phyloP scores from a whole-genome alignment of 2,329 filamentous ascomycete species.

The Epichloe sylvatica region DNA sequence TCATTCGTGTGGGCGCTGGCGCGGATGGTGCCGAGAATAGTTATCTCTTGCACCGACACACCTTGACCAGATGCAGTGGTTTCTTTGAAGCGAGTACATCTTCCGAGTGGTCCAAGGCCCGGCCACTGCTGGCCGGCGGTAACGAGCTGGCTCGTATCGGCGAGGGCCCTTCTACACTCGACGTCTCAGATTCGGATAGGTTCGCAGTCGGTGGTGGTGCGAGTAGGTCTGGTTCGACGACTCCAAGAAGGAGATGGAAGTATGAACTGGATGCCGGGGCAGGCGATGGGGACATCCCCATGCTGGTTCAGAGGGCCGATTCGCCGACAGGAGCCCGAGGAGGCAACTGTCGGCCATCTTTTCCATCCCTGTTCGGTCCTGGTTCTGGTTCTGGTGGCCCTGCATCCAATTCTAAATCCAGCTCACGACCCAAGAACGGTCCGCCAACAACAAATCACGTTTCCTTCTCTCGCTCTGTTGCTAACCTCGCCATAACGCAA shows the following conservation, averaged over 20 bases:
- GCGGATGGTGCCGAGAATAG: slow-evolving; percentile 51
- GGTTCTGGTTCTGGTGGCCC: slow-evolving; percentile 21
- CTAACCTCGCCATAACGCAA: slow-evolving; percentile 49
- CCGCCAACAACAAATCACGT: slow-evolving; percentile 30
- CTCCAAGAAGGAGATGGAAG: slow-evolving; percentile 52
- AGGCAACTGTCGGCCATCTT: slow-evolving; percentile 6
- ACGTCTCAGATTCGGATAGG: slow-evolving; percentile 9
- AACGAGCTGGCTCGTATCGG: slow-evolving; percentile 41
- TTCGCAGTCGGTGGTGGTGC: slow-evolving; percentile 1
- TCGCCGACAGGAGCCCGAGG: slow-evolving; percentile 5
- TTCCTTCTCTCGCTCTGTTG: slow-evolving; percentile 72
- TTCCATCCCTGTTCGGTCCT: slow-evolving; percentile 20
- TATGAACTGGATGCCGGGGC: slow-evolving; percentile 75
- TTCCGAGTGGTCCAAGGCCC: slow-evolving; percentile 50
- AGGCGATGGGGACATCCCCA: slow-evolving; percentile 64
- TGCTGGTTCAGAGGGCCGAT: slow-evolving; percentile 68
- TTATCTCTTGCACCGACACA: slow-evolving; percentile 78
- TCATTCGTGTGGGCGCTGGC: slow-evolving; percentile 48
- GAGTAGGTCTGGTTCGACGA: neutral
- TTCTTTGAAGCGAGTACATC: slow-evolving; percentile 84
- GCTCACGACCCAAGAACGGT: slow-evolving; percentile 18
- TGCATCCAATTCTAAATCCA: slow-evolving; percentile 35
- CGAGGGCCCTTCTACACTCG: slow-evolving; percentile 22
- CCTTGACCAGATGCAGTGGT: slow-evolving; percentile 76
- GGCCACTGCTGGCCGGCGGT: slow-evolving; percentile 16